These are phyloP conservation scores for Verbena officinalis DNA, from an alignment of 257 asterid species.

Conservation along the genomic window DNA sequence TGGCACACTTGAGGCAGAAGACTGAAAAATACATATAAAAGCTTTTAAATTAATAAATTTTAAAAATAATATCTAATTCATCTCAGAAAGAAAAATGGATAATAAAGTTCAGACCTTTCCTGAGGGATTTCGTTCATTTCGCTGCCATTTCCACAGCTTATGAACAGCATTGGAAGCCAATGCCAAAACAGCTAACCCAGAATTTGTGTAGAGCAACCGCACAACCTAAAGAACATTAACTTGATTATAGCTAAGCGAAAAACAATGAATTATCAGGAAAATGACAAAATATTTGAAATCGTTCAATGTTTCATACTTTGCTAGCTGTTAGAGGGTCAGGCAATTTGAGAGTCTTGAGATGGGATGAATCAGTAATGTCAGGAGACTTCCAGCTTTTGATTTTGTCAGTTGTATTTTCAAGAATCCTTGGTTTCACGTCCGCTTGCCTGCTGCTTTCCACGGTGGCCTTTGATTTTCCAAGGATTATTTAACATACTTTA, in stretches of 20 bases:
- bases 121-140: slow-evolving; percentile 86
- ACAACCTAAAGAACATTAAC: slow-evolving; percentile 53
- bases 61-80: slow-evolving; percentile 2
- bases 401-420: slow-evolving; percentile 47
- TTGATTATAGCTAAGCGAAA: neutral
- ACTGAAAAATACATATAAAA: slow-evolving; percentile 45
- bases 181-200: slow-evolving; percentile 84
- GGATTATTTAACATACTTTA: neutral
- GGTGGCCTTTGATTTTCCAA: slow-evolving; percentile 41
- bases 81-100: slow-evolving; percentile 1
- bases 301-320: slow-evolving; percentile 50
- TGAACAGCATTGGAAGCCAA: slow-evolving; percentile 89
- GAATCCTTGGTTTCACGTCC: slow-evolving; percentile 63
- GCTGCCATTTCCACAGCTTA: slow-evolving; percentile 98
- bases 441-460: slow-evolving; percentile 56
- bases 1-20: slow-evolving; percentile 67
- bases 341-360: slow-evolving; percentile 56
- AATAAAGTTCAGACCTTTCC: slow-evolving; percentile 62
- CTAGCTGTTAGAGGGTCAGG: slow-evolving; percentile 63
- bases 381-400: slow-evolving; percentile 62
- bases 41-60: slow-evolving; percentile 22
- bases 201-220: slow-evolving; percentile 83
- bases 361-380: slow-evolving; percentile 56
- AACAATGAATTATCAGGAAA: slow-evolving; percentile 23
- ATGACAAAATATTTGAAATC: slow-evolving; percentile 9